Conservation (phyloP, 1,284 basidiomycete genomes). For the Fistulina hepatica region DNA sequence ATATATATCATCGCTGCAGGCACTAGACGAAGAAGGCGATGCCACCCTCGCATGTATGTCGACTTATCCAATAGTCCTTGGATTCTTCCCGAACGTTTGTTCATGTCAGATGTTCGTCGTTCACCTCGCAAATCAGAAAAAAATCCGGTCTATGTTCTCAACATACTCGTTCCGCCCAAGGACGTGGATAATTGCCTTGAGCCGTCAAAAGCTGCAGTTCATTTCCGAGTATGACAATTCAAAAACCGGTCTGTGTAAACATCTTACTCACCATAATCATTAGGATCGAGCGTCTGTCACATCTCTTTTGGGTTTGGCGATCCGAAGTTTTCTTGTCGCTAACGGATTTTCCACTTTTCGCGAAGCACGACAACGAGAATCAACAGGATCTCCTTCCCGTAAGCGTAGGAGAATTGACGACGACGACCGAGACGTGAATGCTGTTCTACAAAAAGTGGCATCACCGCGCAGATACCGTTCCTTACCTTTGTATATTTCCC, state of each 20-base stretch:
- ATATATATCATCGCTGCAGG: conserved; percentile 28
- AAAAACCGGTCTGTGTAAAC: neutral
- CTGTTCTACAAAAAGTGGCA: conserved; percentile 7
- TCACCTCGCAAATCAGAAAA: conserved; percentile 70
- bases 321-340: conserved; percentile 17
- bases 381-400: conserved; percentile 20
- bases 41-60: conserved; percentile 35
- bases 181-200: conserved; percentile 71
- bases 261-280: no score
- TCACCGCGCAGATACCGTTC: conserved; percentile 7
- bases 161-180: conserved; percentile 51
- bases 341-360: no score
- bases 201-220: conserved; percentile 59
- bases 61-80: conserved; percentile 3
- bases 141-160: conserved; percentile 73
- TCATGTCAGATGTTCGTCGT: conserved; percentile 38
- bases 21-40: conserved; percentile 47
- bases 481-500: conserved; percentile 7
- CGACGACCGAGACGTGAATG: conserved; percentile 18
- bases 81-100: conserved; percentile 6
- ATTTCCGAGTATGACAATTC: conserved; percentile 46
- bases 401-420: conserved; percentile 31
- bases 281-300: neutral
- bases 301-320: conserved; percentile 2
- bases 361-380: neutral